Evolutionary conservation across 2,329 filamentous ascomycete species (phyloP).

Genomic region (Aspergillus tanneri): DNA sequence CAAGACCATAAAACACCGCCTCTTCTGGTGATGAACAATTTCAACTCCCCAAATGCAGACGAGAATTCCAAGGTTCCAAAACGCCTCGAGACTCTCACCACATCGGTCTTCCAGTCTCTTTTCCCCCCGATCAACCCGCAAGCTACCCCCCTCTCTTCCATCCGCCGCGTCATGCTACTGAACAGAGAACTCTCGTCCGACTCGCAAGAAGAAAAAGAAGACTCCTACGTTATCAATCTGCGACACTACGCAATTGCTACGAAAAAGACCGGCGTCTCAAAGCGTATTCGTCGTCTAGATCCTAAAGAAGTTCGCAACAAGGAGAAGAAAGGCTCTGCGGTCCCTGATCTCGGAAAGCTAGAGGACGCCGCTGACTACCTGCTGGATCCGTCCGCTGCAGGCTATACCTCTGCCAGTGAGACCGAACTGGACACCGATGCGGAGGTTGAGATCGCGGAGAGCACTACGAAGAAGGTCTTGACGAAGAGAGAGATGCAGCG

Average conservation of each 20-base stretch:
- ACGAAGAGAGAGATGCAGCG: constrained; percentile 53
- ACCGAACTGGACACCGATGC: constrained; percentile 93
- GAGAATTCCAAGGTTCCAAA: constrained; percentile 72
- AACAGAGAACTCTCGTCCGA: constrained; percentile 66
- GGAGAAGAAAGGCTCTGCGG: constrained; percentile 62
- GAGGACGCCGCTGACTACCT: constrained; percentile 95
- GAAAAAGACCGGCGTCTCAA: constrained; percentile 78
- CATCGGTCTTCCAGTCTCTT: constrained; percentile 91
- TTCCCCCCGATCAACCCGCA: constrained; percentile 96
- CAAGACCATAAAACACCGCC: constrained; percentile 86
- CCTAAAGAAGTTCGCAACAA: constrained; percentile 76
- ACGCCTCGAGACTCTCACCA: constrained; percentile 88
- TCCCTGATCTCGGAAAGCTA: constrained; percentile 87
- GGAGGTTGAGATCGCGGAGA: constrained; percentile 79
- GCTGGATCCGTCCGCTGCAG: constrained; percentile 73
- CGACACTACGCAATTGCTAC: constrained; percentile 96
- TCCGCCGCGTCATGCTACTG: constrained; percentile 83
- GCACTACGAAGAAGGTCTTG: constrained; percentile 53
- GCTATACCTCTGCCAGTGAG: constrained; percentile 90
- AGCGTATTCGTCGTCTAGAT: constrained; percentile 77
- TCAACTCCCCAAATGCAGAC: constrained; percentile 62
- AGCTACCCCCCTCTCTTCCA: constrained; percentile 83
- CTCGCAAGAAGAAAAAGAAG: constrained; percentile 46
- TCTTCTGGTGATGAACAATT: constrained; percentile 98
- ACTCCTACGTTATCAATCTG: constrained; percentile 78